Conservation (phyloP, 371 early-diverging fungal genomes). For the Blyttiomyces sp. region DNA sequence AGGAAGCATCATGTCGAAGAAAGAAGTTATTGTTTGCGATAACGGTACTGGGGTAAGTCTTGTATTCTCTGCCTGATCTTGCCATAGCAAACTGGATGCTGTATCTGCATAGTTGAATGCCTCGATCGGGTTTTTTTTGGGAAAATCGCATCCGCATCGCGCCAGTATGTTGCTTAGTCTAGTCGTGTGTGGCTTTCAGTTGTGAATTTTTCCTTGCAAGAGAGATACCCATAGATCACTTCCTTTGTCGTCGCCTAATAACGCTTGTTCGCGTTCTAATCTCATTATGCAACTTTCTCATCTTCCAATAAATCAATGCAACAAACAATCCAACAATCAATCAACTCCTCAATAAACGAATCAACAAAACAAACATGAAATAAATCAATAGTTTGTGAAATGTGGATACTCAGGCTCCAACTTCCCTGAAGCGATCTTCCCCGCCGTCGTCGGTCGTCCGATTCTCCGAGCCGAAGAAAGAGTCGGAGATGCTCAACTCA, state of each 20-base stretch:
- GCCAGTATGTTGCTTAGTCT: too few relatives aligned
- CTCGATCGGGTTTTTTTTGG: background rate
- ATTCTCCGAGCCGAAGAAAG: slow-evolving; percentile 93
- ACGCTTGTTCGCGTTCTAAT: too few relatives aligned
- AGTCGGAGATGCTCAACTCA: slow-evolving; percentile 68
- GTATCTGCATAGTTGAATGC: background rate
- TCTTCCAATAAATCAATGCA: slow-evolving; percentile 3
- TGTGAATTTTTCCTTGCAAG: too few relatives aligned
- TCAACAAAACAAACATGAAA: too few relatives aligned
- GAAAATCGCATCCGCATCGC: background rate
- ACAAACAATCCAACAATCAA: too few relatives aligned
- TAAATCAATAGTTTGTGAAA: slow-evolving; percentile 79
- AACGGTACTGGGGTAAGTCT: slow-evolving; percentile 93
- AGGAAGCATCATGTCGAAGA: too few relatives aligned
- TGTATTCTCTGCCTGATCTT: background rate
- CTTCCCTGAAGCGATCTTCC: slow-evolving; percentile 94
- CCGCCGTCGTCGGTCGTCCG: slow-evolving; percentile 95
- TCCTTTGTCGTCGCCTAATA: too few relatives aligned
- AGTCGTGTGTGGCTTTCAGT: too few relatives aligned
- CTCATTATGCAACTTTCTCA: background rate
- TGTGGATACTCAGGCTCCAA: slow-evolving; percentile 94
- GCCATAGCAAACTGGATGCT: background rate
- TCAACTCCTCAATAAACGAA: too few relatives aligned
- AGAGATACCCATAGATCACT: too few relatives aligned
- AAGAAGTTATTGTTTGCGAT: slow-evolving; percentile 88